Base-by-base conservation (phyloP, 208 protist species). In the Angomonas ambiguus region DNA sequence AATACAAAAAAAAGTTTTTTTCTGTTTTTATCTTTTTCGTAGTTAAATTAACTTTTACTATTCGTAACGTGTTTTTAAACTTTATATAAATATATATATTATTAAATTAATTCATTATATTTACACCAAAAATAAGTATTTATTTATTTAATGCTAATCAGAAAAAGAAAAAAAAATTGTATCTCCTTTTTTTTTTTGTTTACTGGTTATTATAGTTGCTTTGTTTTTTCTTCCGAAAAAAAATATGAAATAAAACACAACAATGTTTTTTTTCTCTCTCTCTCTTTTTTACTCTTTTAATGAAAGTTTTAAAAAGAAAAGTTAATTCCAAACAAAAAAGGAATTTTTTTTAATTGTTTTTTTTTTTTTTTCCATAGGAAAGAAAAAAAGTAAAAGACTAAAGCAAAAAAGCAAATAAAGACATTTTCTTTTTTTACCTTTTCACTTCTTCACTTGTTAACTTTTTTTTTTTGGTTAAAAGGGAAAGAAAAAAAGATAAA, bases 381-480 rank as follows among this genome's bases (percentile, higher is more conserved):
- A n/a, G n/a, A n/a, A n/a, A n/a, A n/a, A n/a, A n/a, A n/a, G n/a
- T n/a, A n/a, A n/a, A n/a, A n/a, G n/a, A n/a, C n/a, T n/a, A n/a
- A n/a, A n/a, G n/a, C n/a, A n/a, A n/a, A n/a, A n/a, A n/a, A n/a
- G n/a, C n/a, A n/a, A n/a, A n/a, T 8, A 30, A 56, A 56, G 10
- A 25, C 18, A 56, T 30, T 8, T 56, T 45, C 22, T 51, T 51
- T 65, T 48, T 53, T 53, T 48, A 31, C 28, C 30, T 53, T 51
- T 3, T 10, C 49, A 42, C 11, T 65, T 33, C 2, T n/a, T 8
- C 25, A 18, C 35, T 59, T 10, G 20, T 59, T 22, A 63, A 22
- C 48, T 63, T 11, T 11, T 35, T 35, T 61, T 61, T 22, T 61
- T 56, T 56, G 6, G 16, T 56, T 24, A 56, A 18, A 56, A 27